Base-by-base conservation (phyloP, 2,329 filamentous ascomycete species). In the Fusarium virguliforme region DNA sequence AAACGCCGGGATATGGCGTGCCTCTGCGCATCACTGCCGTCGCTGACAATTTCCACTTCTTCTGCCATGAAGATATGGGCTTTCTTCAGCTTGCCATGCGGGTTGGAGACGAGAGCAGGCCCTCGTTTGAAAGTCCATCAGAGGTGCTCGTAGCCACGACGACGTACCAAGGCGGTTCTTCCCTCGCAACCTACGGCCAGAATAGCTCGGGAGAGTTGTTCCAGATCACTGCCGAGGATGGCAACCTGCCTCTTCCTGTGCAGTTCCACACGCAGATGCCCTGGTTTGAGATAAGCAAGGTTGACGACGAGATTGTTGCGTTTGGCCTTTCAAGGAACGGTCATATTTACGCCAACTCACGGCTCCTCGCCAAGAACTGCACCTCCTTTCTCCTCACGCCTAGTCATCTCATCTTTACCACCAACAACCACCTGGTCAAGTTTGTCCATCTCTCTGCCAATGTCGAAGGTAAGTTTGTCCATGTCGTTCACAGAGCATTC, bases 341-440 rank as follows among this genome's bases (percentile, higher is more conserved):
- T 0, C 87, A 91, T 60, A 84, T 99, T 1, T 97, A 93, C 78
- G 93, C 92, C 41, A 93, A 95, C 77, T 89, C 91, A 4, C 89
- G 87, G 15, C 84, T 92, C 6, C 83, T 98, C 48, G 89, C 91
- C 13, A 94, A 93, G 79, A 97, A 96, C 74, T 97, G 94, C 80
- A 98, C 95, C 0, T 99, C 96, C 0, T 98, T 97, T 75, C 79
- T 94, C 6, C 83, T 95, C 28, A 97, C 95, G 0, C 85, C 90
- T 0, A 89, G 90, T 22, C 95, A 98, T 83, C 85, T 99, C 13
- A 90, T 98, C 64, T 94, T 95, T 77, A 99, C 96, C 1, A 99
- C 96, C 1, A 94, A 91, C 65, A 94, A 94, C 71, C 95, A 98
- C 79, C 85, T 98, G 4, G 86, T 99, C 69, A 99, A 99, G 80